A percentile compares a stretch with the other conserved stretches of the same genome.
Conservation (phyloP, 2,329 filamentous ascomycete species). For the Parasarocladium wereldwijsianum region DNA sequence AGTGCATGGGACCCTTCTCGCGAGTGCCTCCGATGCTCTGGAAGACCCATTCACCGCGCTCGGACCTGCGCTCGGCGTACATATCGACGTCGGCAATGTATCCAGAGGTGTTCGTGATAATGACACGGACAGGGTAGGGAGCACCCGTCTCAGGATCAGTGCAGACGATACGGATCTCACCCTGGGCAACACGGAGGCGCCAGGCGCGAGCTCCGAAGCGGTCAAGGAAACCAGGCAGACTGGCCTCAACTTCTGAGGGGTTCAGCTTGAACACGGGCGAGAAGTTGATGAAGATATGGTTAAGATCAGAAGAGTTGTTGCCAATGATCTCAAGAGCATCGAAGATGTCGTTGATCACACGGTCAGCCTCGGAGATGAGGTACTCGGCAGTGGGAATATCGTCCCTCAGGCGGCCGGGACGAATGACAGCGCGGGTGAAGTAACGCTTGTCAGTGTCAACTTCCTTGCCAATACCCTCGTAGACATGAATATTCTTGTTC, state of each 20-base stretch:
- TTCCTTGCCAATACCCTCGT: slow-evolving; percentile 89
- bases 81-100: slow-evolving; percentile 97
- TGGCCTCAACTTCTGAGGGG: slow-evolving; percentile 81
- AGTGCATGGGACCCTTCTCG: slow-evolving; percentile 90
- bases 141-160: slow-evolving; percentile 73
- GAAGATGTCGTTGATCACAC: slow-evolving; percentile 93
- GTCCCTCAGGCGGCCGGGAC: slow-evolving; percentile 84
- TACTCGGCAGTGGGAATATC: slow-evolving; percentile 99
- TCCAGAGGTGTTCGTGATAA: slow-evolving; percentile 96
- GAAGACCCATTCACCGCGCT: slow-evolving; percentile 98
- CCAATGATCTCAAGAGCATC: slow-evolving; percentile 97
- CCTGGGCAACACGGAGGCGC: slow-evolving; percentile 91
- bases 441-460: slow-evolving; percentile 96
- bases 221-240: slow-evolving; percentile 87
- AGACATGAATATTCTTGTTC: slow-evolving; percentile 98
- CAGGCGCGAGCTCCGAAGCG: slow-evolving; percentile 90
- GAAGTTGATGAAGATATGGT: slow-evolving; percentile 99
- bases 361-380: slow-evolving; percentile 90
- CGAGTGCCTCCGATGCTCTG: slow-evolving; percentile 91
- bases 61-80: slow-evolving; percentile 94
- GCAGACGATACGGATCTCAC: slow-evolving; percentile 97
- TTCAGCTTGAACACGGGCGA: slow-evolving; percentile 88
- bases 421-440: slow-evolving; percentile 91
- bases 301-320: slow-evolving; percentile 97
- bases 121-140: slow-evolving; percentile 83